These are phyloP conservation scores for Gloeostereum incarnatum DNA, from an alignment of 768 basidiomycete genomes.

Conservation along the genomic window DNA sequence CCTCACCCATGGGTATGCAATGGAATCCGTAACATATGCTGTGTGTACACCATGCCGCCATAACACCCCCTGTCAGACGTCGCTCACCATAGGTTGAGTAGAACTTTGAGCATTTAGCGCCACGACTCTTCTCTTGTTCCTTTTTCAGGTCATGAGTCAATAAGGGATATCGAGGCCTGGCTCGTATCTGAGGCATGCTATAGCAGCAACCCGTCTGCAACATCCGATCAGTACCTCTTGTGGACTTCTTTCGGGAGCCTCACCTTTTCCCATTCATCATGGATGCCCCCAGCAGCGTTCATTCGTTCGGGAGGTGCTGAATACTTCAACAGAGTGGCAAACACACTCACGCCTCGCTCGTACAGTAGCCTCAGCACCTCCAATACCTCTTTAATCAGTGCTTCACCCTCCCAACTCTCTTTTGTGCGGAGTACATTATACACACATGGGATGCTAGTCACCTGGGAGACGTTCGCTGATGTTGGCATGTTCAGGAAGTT, in stretches of 20 bases:
- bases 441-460: neutral
- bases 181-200: conserved; percentile 18
- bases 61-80: conserved; percentile 3
- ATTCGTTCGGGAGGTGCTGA: neutral
- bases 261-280: neutral
- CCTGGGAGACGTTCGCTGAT: neutral
- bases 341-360: neutral
- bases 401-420: neutral
- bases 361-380: neutral
- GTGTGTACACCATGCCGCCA: conserved; percentile 7
- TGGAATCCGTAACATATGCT: conserved; percentile 12
- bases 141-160: conserved; percentile 13
- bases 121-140: conserved; percentile 8
- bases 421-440: neutral
- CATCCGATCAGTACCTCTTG: conserved; percentile 1
- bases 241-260: neutral
- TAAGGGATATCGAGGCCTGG: conserved; percentile 16
- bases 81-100: conserved; percentile 8
- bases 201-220: conserved; percentile 21
- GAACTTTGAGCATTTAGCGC: conserved; percentile 9
- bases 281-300: neutral
- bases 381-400: conserved; percentile 8
- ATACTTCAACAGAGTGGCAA: neutral
- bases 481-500: neutral
- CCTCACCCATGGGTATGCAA: conserved; percentile 14